Evolutionary conservation across 225 moss, liverwort and hornwort genomes (phyloP).

Genomic region (Rhytidiadelphus loreus): DNA sequence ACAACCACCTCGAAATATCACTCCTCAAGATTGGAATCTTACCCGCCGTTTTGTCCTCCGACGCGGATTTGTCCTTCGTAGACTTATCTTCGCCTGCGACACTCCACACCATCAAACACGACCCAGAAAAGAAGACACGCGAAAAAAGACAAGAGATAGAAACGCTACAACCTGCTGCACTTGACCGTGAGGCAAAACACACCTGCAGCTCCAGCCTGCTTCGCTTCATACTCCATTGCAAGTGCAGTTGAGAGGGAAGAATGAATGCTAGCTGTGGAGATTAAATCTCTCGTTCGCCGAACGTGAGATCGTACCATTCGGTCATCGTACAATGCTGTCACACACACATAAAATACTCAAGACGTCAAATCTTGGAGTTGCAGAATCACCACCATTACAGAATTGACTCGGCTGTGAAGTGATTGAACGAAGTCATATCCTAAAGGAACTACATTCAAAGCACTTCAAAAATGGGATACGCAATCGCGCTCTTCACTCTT

Average conservation of each 20-base stretch:
- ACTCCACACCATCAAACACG: not conserved
- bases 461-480: not conserved
- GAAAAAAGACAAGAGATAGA: not conserved
- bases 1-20: not conserved
- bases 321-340: conserved; percentile 80
- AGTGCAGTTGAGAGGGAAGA: conserved; percentile 94
- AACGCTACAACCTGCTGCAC: not conserved
- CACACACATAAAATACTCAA: not conserved
- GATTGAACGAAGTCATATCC: not conserved
- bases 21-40: not conserved
- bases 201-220: conserved; percentile 61
- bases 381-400: not conserved
- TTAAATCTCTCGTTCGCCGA: conserved; percentile 69
- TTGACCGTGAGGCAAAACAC: not conserved
- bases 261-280: conserved; percentile 72
- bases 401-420: not conserved
- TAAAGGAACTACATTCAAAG: not conserved
- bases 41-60: conserved; percentile 19
- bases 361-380: not conserved
- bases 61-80: not conserved
- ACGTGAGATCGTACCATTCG: conserved; percentile 91
- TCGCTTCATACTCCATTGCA: conserved; percentile 71
- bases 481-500: not conserved
- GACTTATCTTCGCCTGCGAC: conserved; percentile 18
- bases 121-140: not conserved